Conservation (phyloP, 2,329 filamentous ascomycete species). For the Fusarium pseudocircinatum region DNA sequence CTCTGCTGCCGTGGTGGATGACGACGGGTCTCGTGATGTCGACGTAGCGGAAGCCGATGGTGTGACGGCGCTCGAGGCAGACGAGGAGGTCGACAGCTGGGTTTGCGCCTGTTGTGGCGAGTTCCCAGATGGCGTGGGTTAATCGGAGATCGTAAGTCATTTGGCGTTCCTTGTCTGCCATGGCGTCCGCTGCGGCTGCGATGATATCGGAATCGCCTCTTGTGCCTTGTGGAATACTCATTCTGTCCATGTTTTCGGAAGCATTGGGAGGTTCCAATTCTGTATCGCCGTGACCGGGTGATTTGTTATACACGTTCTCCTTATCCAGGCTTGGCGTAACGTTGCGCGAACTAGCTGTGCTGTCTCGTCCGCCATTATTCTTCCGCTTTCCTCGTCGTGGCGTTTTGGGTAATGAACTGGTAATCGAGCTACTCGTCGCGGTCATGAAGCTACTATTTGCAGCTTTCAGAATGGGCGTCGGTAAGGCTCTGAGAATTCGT, state of each 20-base stretch:
- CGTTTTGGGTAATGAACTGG: slow-evolving; percentile 77
- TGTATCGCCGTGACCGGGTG: slow-evolving; percentile 35
- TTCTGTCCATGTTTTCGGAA: slow-evolving; percentile 61
- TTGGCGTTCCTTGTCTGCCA: slow-evolving; percentile 77
- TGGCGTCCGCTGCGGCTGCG: slow-evolving; percentile 66
- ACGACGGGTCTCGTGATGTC: slow-evolving; percentile 92
- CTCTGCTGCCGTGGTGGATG: slow-evolving; percentile 92
- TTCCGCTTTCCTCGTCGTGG: slow-evolving; percentile 70
- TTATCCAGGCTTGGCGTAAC: slow-evolving; percentile 56
- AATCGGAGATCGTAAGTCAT: slow-evolving; percentile 83
- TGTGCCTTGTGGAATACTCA: slow-evolving; percentile 47
- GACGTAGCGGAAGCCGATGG: slow-evolving; percentile 95
- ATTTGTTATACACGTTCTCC: slow-evolving; percentile 55
- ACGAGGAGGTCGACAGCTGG: slow-evolving; percentile 93
- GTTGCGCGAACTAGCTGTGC: slow-evolving; percentile 49
- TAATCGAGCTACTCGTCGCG: slow-evolving; percentile 86
- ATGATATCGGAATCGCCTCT: slow-evolving; percentile 47
- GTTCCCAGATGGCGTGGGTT: slow-evolving; percentile 93
- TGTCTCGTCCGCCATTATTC: slow-evolving; percentile 54
- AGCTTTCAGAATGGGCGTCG: slow-evolving; percentile 89
- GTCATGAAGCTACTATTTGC: slow-evolving; percentile 97
- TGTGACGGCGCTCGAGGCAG: slow-evolving; percentile 88
- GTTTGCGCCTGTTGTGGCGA: slow-evolving; percentile 90
- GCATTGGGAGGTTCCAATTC: slow-evolving; percentile 43
- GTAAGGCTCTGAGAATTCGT: slow-evolving; percentile 87